These are phyloP conservation scores for Cyclotella cryptica DNA, from an alignment of 108 stramenopile species.

Conservation along the genomic window DNA sequence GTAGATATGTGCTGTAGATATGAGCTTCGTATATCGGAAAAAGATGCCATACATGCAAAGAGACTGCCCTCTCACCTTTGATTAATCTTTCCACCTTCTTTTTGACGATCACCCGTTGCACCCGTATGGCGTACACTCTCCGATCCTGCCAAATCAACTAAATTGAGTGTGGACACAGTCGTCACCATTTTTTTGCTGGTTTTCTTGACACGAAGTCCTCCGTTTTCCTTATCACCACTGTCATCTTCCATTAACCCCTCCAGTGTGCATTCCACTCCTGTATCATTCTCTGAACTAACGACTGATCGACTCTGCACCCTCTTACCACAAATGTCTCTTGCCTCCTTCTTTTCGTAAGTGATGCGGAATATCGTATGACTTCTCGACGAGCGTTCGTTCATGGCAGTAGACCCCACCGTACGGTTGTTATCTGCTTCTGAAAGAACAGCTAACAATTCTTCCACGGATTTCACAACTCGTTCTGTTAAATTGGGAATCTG, in stretches of 20 bases:
- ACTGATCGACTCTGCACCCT: constrained; percentile 36
- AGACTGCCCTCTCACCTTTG: constrained; percentile 62
- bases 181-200: constrained; percentile 38
- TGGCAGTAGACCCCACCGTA: constrained; percentile 83
- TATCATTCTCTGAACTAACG: constrained; percentile 31
- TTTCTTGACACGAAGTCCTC: constrained; percentile 57
- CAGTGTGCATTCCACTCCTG: constrained; percentile 33
- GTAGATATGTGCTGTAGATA: background rate
- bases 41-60: background rate
- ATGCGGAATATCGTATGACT: constrained; percentile 92
- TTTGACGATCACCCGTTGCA: constrained; percentile 74
- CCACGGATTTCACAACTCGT: constrained; percentile 59
- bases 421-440: constrained; percentile 70
- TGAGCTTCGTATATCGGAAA: background rate
- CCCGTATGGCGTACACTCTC: constrained; percentile 59
- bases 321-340: constrained; percentile 35
- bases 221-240: constrained; percentile 63
- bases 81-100: constrained; percentile 98
- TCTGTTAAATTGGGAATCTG: constrained; percentile 63
- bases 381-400: constrained; percentile 91
- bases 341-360: constrained; percentile 68
- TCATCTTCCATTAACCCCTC: constrained; percentile 26
- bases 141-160: constrained; percentile 68
- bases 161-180: constrained; percentile 45
- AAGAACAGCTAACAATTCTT: constrained; percentile 68